phyloP scores from a whole-genome alignment of 164 flowering plant genomes.

The Saururus chinensis region DNA sequence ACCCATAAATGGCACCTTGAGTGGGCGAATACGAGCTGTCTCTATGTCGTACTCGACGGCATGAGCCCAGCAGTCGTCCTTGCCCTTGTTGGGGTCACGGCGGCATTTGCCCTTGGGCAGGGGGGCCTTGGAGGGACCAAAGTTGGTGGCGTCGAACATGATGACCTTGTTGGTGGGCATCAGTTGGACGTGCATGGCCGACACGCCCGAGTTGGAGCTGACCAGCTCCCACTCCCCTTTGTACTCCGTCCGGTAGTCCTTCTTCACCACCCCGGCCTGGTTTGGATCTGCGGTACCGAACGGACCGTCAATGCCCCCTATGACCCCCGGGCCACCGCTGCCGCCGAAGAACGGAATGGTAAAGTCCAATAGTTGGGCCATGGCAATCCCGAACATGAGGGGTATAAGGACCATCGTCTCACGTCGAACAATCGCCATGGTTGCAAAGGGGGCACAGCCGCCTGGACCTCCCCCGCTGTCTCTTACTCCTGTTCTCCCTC shows the following conservation, averaged over 20 bases:
- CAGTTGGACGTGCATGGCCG: constrained; percentile 58
- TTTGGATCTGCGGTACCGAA: too few species aligned
- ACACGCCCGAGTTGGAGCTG: constrained; percentile 33
- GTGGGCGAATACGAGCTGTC: constrained; percentile 25
- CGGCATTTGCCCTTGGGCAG: constrained; percentile 28
- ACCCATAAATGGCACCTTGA: constrained; percentile 29
- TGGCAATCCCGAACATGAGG: constrained; percentile 8
- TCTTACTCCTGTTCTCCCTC: too few species aligned
- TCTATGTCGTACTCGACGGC: constrained; percentile 38
- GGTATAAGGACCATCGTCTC: constrained; percentile 21
- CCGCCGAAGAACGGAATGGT: background rate
- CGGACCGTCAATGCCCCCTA: background rate
- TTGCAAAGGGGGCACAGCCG: too few species aligned
- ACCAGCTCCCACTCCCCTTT: constrained; percentile 49
- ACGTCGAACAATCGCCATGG: constrained; percentile 21
- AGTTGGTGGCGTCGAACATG: constrained; percentile 51
- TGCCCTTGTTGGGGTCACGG: background rate
- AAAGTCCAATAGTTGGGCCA: background rate
- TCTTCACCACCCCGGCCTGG: background rate
- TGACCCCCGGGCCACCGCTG: background rate
- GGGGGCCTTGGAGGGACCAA: constrained; percentile 30
- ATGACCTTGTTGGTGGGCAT: constrained; percentile 43
- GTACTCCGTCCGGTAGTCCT: constrained; percentile 8
- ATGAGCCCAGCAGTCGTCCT: constrained; percentile 63
- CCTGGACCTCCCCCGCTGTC: too few species aligned